These are phyloP conservation scores for Patellaria atrata DNA, from an alignment of 495 filamentous ascomycete species.

Conservation along the genomic window DNA sequence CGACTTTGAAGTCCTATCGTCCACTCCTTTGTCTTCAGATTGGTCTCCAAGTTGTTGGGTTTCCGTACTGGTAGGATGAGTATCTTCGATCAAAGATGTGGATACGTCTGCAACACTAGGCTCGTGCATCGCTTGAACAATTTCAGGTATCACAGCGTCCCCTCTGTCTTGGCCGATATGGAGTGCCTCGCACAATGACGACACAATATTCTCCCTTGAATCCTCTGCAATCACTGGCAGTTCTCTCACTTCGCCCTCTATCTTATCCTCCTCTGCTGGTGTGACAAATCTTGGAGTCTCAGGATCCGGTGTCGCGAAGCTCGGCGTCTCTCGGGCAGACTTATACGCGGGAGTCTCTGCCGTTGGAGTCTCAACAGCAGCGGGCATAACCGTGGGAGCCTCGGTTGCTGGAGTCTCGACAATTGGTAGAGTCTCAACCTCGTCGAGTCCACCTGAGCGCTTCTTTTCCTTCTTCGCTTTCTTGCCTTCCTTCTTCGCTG, in stretches of 20 bases:
- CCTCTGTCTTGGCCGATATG: too few relatives aligned
- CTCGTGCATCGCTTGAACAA: too few relatives aligned
- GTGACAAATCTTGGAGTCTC: constrained; percentile 16
- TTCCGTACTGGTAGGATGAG: too few relatives aligned
- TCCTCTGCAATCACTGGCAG: too few relatives aligned
- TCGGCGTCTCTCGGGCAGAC: constrained; percentile 7
- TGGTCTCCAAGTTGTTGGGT: too few relatives aligned
- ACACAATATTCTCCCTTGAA: too few relatives aligned
- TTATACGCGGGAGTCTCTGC: constrained; percentile 1
- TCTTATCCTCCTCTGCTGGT: too few relatives aligned
- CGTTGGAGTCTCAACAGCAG: constrained; percentile 4
- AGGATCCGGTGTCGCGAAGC: constrained; percentile 5
- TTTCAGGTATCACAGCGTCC: too few relatives aligned
- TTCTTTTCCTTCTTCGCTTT: constrained; percentile 3
- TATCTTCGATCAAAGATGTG: too few relatives aligned
- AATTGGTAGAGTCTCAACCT: not conserved
- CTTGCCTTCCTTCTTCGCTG: constrained; percentile 5
- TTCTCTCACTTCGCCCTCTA: too few relatives aligned
- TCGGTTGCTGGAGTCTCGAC: constrained; percentile 1
- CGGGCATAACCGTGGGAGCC: constrained; percentile 1
- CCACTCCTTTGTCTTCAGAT: constrained; percentile 1
- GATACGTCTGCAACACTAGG: too few relatives aligned
- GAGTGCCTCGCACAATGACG: too few relatives aligned
- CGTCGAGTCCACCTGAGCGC: not conserved
- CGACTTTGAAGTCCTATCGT: constrained; percentile 18